Evolutionary conservation across 2,329 filamentous ascomycete species (phyloP), one percentile per base, ranked within the genome.

Genomic region (Neocucurbitaria cava): DNA sequence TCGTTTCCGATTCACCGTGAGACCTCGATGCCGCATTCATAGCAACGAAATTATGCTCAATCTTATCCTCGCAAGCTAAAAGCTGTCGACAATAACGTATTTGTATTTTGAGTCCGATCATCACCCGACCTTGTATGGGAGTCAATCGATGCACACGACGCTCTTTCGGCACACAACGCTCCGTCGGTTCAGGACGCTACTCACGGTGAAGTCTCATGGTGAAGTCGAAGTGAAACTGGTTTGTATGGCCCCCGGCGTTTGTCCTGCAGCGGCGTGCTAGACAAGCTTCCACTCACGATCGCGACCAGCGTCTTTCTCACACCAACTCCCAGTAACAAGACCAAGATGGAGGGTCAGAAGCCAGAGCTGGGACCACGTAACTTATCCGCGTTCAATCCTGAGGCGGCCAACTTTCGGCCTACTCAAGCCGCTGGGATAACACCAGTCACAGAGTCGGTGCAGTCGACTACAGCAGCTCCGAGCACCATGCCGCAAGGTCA

Each of bases 351-450:
- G 15, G 30, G 24, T 35, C 41, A 46, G 6, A 17, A 28, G 18
- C 23, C 26, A 8, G 18, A 6, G 18, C 30, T 40, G 38, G 38
- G 20, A 40, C 38, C 50, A 8, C 47, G 42, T 13, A 50, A 46
- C 30, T 9, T 23, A 4, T 51, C 26, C 5, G 13, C 53, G 6
- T 64, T 64, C 45, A 64, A 64, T 15, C 61, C 61, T 3, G 49
- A 64, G 43, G 61, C 58, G 24, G 35, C 49, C 4, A 39, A 58
- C 3, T 63, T 63, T 26, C 57, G 46, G 28, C 58, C 58, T 1
- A 28, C 21, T 21, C 36, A 39, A 24, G 44, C 41, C 15, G n/a
- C 49, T 31, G 48, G 41, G 36, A 36, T 26, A 17, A 20, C 35
- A n/a, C 26, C 35, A 10, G 23, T 38, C 20, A 40, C 3, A 15